phyloP scores from a whole-genome alignment of 116 monocot species.

The Papilionanthe hybrid region DNA sequence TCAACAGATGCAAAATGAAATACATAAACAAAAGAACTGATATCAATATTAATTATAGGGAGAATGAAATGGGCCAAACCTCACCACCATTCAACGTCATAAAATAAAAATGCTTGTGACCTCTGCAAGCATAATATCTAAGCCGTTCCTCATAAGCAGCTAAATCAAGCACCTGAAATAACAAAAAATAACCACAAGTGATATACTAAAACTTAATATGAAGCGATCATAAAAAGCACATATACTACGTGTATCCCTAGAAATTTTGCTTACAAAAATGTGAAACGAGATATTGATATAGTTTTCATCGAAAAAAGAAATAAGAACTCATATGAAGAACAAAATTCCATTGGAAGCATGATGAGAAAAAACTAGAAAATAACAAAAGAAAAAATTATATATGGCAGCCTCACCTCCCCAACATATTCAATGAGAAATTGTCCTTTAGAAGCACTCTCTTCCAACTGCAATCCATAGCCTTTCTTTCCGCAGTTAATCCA shows the following conservation, averaged over 20 bases:
- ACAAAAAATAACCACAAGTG: not conserved
- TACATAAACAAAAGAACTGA: not conserved
- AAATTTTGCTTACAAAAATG: not conserved
- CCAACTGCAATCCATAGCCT: slow-evolving; percentile 74
- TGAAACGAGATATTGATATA: not conserved
- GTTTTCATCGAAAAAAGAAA: not conserved
- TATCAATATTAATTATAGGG: slow-evolving; percentile 12
- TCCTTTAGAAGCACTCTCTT: slow-evolving; percentile 57
- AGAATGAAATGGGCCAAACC: slow-evolving; percentile 53
- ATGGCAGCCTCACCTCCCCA: slow-evolving; percentile 63
- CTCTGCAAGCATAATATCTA: slow-evolving; percentile 80
- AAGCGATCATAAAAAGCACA: not conserved
- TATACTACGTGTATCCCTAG: not conserved
- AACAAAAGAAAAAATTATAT: not conserved
- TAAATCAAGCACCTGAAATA: slow-evolving; percentile 82
- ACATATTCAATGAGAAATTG: slow-evolving; percentile 99
- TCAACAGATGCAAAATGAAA: not conserved
- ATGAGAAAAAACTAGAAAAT: slow-evolving; percentile 9
- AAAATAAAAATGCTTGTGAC: slow-evolving; percentile 99
- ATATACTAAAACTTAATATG: not conserved
- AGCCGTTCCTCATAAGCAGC: slow-evolving; percentile 82
- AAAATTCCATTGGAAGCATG: not conserved
- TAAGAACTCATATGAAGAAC: not conserved
- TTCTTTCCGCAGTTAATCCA: slow-evolving; percentile 83
- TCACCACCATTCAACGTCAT: slow-evolving; percentile 99